phyloP scores from a whole-genome alignment of 495 filamentous ascomycete species.

The Schizothecium vesticola region DNA sequence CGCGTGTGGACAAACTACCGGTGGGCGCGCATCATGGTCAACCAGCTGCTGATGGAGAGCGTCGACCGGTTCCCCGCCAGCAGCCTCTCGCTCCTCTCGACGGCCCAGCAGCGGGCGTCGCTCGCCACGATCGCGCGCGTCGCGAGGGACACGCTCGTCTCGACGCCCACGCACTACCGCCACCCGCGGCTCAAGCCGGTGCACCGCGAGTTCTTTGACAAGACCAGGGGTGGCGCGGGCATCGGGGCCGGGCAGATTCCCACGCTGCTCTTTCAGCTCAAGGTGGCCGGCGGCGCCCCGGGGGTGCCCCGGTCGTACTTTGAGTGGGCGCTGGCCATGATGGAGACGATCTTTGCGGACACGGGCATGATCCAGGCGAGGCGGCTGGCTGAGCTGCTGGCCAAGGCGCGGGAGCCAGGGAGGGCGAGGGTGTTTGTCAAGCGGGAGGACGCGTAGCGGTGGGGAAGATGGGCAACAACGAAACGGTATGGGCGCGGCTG shows the following conservation, averaged over 20 bases:
- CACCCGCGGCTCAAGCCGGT: conserved; percentile 32
- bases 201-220: conserved; percentile 28
- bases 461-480: background rate
- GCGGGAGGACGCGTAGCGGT: background rate
- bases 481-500: background rate
- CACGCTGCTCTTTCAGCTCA: conserved; percentile 38
- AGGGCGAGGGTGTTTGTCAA: background rate
- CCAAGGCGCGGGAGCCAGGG: background rate
- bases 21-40: conserved; percentile 52
- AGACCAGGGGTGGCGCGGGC: conserved; percentile 34
- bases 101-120: conserved; percentile 29
- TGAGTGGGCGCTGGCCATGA: conserved; percentile 32
- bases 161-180: conserved; percentile 42
- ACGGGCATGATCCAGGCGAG: conserved; percentile 45
- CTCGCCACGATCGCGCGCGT: conserved; percentile 28
- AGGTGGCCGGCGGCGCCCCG: conserved; percentile 37
- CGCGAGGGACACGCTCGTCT: conserved; percentile 38
- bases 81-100: conserved; percentile 31
- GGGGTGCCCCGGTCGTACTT: conserved; percentile 33
- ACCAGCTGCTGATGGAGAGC: conserved; percentile 45
- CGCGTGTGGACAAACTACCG: conserved; percentile 61
- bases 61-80: conserved; percentile 29
- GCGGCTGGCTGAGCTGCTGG: conserved; percentile 31
- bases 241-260: conserved; percentile 41
- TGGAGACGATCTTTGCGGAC: conserved; percentile 38